phyloP scores from a whole-genome alignment of 345 rosid genomes.

The Rhodamnia rubescens region DNA sequence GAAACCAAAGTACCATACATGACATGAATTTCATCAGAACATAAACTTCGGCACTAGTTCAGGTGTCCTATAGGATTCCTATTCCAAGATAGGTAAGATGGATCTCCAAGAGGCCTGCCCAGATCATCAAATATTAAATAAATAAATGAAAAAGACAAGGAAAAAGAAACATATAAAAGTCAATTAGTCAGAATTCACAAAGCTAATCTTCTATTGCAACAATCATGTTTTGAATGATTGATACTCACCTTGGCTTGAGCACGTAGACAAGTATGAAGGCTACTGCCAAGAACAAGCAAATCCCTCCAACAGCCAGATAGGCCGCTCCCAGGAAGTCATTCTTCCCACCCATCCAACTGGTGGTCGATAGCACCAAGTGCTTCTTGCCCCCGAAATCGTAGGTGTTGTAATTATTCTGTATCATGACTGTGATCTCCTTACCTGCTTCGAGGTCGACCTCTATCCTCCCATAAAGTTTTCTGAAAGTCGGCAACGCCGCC shows the following conservation, averaged over 20 bases:
- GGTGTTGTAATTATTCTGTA: constrained; percentile 36
- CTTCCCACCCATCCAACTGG: constrained; percentile 34
- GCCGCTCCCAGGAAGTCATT: constrained; percentile 29
- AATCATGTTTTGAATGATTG: not conserved
- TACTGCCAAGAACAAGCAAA: constrained; percentile 23
- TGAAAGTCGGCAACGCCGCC: constrained; percentile 32
- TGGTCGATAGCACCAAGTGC: constrained; percentile 24
- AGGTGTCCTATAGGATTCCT: constrained; percentile 19
- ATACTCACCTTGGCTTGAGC: constrained; percentile 22
- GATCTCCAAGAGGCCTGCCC: constrained; percentile 53
- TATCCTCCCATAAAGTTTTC: constrained; percentile 37
- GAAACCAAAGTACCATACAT: not conserved
- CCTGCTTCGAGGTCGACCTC: constrained; percentile 22
- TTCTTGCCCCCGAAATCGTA: constrained; percentile 29
- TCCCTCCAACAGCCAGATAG: constrained; percentile 24
- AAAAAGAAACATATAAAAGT: not conserved
- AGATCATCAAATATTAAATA: not conserved
- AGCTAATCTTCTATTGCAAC: not conserved
- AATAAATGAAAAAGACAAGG: not conserved
- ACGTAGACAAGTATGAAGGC: constrained; percentile 19
- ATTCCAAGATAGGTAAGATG: constrained; percentile 54
- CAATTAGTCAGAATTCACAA: not conserved
- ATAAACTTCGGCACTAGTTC: not conserved
- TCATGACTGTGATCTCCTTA: constrained; percentile 12
- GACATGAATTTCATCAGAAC: not conserved